Base-by-base conservation (phyloP, 306 rosid species). In the Cucumis hystrix region DNA sequence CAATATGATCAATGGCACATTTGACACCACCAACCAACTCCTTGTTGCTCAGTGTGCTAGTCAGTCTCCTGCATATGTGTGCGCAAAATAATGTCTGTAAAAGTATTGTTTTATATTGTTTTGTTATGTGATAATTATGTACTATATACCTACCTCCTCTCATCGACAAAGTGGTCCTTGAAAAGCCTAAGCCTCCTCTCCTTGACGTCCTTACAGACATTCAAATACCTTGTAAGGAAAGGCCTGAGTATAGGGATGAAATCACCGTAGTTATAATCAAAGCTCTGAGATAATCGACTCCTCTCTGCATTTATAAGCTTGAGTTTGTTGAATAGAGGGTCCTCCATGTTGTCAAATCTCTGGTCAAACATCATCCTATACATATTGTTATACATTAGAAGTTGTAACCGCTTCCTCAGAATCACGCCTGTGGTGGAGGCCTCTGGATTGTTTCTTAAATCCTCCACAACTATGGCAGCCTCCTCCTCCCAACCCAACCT, bases 361-460 rank as follows among this genome's bases (percentile, higher is more conserved):
- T 87, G 55, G 25, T 93, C 93, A 66, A 93, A 93, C 98, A 91
- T 89, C 30, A 93, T 91, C 55, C 95, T 78, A 82, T 85, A 91
- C 96, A 93, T 91, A 78, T 89, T 93, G 83, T 93, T 93, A 82
- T 93, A 91, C 98, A 91, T 93, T 91, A 93, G 81, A 8, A 93
- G 83, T 65, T 93, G 98, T 56, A 93, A 65, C 47, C 96, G 45
- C 63, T 70, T 80, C 33, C 96, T 57, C 4, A 93, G 23, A 30
- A 93, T 95, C 70, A 78, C 76, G 25, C 98, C 98, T 0, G 33
- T 69, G 1, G 37, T 59, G n/a, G 94, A 79, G 0, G 98, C 84
- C 3, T 83, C 88, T 0, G 88, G 85, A 5, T 82, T 74, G 6
- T 81, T 82, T 77, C 76, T 84, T 6, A 93, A 86, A 18, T 93